Base-by-base conservation (phyloP, 2,329 filamentous ascomycete species). In the Pestalotiopsis sp. region DNA sequence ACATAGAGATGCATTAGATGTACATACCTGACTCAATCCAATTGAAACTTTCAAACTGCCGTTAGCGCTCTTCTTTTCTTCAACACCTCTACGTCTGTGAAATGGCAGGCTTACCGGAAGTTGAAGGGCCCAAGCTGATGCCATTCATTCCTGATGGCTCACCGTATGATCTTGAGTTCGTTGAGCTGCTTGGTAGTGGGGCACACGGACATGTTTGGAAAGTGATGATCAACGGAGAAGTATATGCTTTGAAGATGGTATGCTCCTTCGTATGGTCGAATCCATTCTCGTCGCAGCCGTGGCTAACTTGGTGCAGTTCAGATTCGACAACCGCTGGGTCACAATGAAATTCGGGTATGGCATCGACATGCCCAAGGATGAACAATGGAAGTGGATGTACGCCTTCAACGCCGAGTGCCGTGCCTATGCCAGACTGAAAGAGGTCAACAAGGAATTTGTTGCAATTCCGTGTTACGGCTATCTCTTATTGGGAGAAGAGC, bases 241-340 rank as follows among this genome's bases (percentile, higher is more conserved):
- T 27, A 13, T 70, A 66, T 52, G 61, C 68, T 3, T 23, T 70
- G 64, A 71, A 70, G 39, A 68, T 71, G 49, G 70, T 67, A 67
- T 31, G 49, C 14, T 60, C 17, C 9, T 36, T 39, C 13, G 39
- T 14, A 23, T 1, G 38, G 2, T n/a, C 31, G 25, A 61, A n/a
- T 6, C 2, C 12, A 11, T 27, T n/a, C 3, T 14, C 9, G 5
- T 52, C 11, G 12, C 4, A 14, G 9, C 23, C 13, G 11, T 45
- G 17, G 23, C 27, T 59, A 41, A 59, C 3, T 36, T 38, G 9
- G 5, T 23, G 11, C 9, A 70, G 66, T 68, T 70, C 20, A 64
- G 4, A 3, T 70, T 68, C 6, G 45, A 57, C 1, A 17, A 56
- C 1, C 5, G 52, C 4, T 31, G 27, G 27, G 5, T 31, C 1